These are phyloP conservation scores for Excoecaria agallocha DNA, from an alignment of 345 rosid genomes.

Conservation along the genomic window DNA sequence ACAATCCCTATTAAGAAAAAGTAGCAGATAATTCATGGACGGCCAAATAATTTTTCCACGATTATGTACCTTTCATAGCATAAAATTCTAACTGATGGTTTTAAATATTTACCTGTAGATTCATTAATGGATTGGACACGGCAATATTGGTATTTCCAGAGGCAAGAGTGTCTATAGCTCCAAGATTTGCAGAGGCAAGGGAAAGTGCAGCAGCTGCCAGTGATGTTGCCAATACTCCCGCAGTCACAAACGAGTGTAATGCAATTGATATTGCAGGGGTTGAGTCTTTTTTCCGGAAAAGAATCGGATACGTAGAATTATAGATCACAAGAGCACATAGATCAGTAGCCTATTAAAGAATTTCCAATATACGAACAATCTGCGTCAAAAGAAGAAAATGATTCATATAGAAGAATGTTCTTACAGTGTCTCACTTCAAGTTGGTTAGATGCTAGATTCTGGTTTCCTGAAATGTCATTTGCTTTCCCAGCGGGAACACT, in stretches of 20 bases:
- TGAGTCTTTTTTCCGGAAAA: constrained; percentile 28
- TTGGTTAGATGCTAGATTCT: constrained; percentile 41
- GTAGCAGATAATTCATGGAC: not conserved
- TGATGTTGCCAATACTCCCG: constrained; percentile 48
- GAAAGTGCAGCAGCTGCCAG: constrained; percentile 46
- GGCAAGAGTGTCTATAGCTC: constrained; percentile 25
- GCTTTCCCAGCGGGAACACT: constrained; percentile 42
- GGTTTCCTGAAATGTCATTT: constrained; percentile 49
- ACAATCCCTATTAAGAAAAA: constrained; percentile 38
- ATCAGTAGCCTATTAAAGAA: not conserved
- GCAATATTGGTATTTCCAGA: constrained; percentile 15
- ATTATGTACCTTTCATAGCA: not conserved
- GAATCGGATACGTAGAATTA: constrained; percentile 19
- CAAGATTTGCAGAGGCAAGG: constrained; percentile 43
- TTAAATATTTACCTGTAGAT: constrained; percentile 38
- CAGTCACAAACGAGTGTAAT: constrained; percentile 49
- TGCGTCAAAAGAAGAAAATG: not conserved
- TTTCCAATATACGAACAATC: not conserved
- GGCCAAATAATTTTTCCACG: not conserved
- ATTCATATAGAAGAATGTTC: not conserved
- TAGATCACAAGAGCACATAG: not conserved
- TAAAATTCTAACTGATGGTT: not conserved
- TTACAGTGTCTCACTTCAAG: constrained; percentile 49
- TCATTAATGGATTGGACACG: constrained; percentile 39
- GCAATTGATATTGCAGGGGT: constrained; percentile 43